Evolutionary conservation across 2,329 filamentous ascomycete species (phyloP).

Genomic region (Curvularia spicifera): DNA sequence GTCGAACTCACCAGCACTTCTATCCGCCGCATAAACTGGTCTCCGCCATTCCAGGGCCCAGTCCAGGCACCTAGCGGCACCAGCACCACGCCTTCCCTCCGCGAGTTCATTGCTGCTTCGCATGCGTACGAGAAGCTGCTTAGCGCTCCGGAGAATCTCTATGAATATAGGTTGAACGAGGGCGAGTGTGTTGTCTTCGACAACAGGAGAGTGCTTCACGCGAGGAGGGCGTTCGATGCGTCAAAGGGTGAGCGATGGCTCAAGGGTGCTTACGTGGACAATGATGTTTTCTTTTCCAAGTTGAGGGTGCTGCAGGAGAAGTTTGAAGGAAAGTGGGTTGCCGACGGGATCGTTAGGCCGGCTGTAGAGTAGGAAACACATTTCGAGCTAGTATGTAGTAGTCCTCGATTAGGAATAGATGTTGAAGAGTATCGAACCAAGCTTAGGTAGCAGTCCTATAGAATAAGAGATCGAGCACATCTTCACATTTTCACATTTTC

Average conservation of each 20-base stretch:
- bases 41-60: slow-evolving; percentile 77
- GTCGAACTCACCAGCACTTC: slow-evolving; percentile 40
- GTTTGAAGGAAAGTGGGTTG: slow-evolving; percentile 41
- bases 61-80: slow-evolving; percentile 50
- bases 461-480: neutral
- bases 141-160: slow-evolving; percentile 64
- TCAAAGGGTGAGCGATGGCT: slow-evolving; percentile 76
- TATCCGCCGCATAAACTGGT: slow-evolving; percentile 67
- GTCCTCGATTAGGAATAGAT: neutral
- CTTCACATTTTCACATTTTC: neutral
- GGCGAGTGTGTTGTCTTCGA: slow-evolving; percentile 95
- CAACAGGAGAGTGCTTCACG: slow-evolving; percentile 85
- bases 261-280: slow-evolving; percentile 81
- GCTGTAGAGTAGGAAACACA: slow-evolving; percentile 8
- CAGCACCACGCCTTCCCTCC: slow-evolving; percentile 35
- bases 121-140: slow-evolving; percentile 65
- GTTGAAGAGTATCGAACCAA: neutral
- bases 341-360: slow-evolving; percentile 43
- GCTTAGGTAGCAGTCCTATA: no score
- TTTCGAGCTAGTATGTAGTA: neutral
- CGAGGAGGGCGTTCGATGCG: slow-evolving; percentile 75
- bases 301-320: slow-evolving; percentile 53
- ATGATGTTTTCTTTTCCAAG: slow-evolving; percentile 64
- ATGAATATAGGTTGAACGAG: slow-evolving; percentile 74
- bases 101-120: slow-evolving; percentile 52